Evolutionary conservation across 202 grass and related monocot species (phyloP).

Genomic region (Dendrocalamus latiflorus): DNA sequence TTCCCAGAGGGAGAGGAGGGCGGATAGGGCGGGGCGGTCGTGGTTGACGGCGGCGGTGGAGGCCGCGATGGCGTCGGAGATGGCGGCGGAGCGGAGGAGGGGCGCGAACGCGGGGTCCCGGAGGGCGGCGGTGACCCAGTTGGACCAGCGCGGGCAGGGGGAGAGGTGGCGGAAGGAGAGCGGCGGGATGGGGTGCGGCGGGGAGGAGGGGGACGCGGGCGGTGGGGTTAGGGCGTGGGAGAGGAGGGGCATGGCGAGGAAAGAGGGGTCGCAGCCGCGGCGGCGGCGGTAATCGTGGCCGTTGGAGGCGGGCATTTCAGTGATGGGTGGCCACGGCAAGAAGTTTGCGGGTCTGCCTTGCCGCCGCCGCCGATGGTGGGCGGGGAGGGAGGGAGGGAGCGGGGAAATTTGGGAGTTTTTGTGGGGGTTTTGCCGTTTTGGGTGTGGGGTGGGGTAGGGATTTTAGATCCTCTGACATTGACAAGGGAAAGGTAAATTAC

Average conservation of each 20-base stretch:
- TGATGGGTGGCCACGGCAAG: not conserved
- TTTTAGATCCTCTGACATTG: too few relatives aligned
- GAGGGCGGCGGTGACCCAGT: constrained; percentile 27
- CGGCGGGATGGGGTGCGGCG: not conserved
- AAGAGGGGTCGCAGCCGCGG: not conserved
- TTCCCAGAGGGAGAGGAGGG: constrained; percentile 45
- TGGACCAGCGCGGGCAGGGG: constrained; percentile 29
- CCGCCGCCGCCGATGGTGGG: not conserved
- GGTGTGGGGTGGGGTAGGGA: too few relatives aligned
- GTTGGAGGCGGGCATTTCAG: not conserved
- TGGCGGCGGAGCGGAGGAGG: constrained; percentile 19
- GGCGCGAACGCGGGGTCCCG: not conserved
- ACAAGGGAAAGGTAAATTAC: too few relatives aligned
- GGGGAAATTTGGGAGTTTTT: not conserved
- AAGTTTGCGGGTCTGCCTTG: not conserved
- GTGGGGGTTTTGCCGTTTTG: too few relatives aligned
- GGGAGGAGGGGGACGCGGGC: not conserved
- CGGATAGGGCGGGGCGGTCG: constrained; percentile 32
- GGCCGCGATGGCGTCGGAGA: constrained; percentile 33
- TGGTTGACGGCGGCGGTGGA: constrained; percentile 24
- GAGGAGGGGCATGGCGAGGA: constrained; percentile 4
- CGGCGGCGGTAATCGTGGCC: not conserved
- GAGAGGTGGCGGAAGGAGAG: constrained; percentile 34
- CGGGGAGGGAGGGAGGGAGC: not conserved
- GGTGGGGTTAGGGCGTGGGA: not conserved